Conservation (phyloP, 192 early-diverging fungal species). For the Umbelopsis sp. region DNA sequence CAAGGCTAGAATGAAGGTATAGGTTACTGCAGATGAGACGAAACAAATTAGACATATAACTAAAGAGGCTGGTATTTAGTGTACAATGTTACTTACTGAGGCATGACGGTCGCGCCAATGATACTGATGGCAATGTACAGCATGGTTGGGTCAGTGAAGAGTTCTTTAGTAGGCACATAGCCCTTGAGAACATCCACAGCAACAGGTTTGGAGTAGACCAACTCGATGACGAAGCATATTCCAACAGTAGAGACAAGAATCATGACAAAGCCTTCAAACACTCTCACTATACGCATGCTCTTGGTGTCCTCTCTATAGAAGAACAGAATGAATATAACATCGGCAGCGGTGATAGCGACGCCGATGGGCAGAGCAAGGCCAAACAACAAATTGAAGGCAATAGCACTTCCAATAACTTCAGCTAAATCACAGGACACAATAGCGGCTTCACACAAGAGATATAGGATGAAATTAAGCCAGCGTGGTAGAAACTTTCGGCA, state of each 20-base stretch:
- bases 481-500: conserved; percentile 64
- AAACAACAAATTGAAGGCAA: conserved; percentile 79
- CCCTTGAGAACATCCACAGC: conserved; percentile 66
- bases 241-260: conserved; percentile 65
- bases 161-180: conserved; percentile 56
- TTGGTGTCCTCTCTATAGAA: conserved; percentile 50
- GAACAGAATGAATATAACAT: conserved; percentile 72
- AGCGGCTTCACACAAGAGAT: conserved; percentile 72
- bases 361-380: conserved; percentile 68
- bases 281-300: conserved; percentile 48
- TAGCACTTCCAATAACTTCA: conserved; percentile 84
- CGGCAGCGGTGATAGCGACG: conserved; percentile 72
- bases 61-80: not conserved
- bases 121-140: conserved; percentile 81
- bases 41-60: not conserved
- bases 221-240: conserved; percentile 66
- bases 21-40: conserved; percentile 49
- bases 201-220: conserved; percentile 60
- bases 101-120: conserved; percentile 85
- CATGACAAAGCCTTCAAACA: conserved; percentile 73
- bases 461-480: conserved; percentile 65
- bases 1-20: conserved; percentile 77
- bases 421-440: conserved; percentile 86
- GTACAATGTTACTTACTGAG: conserved; percentile 11
- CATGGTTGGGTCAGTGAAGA: conserved; percentile 59